Evolutionary conservation across 768 basidiomycete genomes (phyloP).

Genomic region (Gloeopeniophorella convolvens): DNA sequence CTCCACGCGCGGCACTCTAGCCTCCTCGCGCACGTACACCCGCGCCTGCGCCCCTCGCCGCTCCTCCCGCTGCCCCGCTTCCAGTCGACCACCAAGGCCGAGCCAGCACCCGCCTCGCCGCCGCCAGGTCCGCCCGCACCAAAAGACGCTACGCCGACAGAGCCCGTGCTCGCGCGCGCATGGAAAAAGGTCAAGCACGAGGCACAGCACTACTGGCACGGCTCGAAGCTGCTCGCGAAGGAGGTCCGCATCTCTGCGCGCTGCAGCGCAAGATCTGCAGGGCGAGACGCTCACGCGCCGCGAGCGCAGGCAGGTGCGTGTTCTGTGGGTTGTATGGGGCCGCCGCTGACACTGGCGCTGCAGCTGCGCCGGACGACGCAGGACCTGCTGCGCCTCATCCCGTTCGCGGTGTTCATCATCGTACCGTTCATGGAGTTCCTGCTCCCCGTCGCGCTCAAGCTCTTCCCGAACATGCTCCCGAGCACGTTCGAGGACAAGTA

Average conservation of each 20-base stretch:
- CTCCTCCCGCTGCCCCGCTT: slow-evolving; percentile 8
- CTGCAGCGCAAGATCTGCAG: slow-evolving; percentile 90
- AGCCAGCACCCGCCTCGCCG: slow-evolving; percentile 38
- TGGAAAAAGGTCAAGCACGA: slow-evolving; percentile 98
- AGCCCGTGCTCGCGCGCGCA: slow-evolving; percentile 49
- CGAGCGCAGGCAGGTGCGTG: slow-evolving; percentile 81
- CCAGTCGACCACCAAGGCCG: slow-evolving; percentile 32
- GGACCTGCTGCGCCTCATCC: slow-evolving; percentile 87
- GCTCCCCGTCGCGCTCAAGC: slow-evolving; percentile 89
- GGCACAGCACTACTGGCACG: slow-evolving; percentile 95
- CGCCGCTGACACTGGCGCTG: too few species aligned
- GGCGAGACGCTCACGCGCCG: slow-evolving; percentile 88
- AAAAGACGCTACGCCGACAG: slow-evolving; percentile 34
- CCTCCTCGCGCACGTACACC: slow-evolving; percentile 50
- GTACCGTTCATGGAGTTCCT: slow-evolving; percentile 99
- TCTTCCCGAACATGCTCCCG: slow-evolving; percentile 98
- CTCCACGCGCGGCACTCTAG: slow-evolving; percentile 4
- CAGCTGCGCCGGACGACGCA: slow-evolving; percentile 90
- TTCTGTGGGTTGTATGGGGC: not conserved
- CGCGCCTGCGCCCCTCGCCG: slow-evolving; percentile 37
- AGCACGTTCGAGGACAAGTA: slow-evolving; percentile 98
- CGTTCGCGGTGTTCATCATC: slow-evolving; percentile 90
- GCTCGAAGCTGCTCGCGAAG: slow-evolving; percentile 86
- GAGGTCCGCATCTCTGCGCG: slow-evolving; percentile 88
- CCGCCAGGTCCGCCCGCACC: slow-evolving; percentile 17